These are phyloP conservation scores for Cyclotella atomus DNA, from an alignment of 108 stramenopile genomes.

Conservation along the genomic window DNA sequence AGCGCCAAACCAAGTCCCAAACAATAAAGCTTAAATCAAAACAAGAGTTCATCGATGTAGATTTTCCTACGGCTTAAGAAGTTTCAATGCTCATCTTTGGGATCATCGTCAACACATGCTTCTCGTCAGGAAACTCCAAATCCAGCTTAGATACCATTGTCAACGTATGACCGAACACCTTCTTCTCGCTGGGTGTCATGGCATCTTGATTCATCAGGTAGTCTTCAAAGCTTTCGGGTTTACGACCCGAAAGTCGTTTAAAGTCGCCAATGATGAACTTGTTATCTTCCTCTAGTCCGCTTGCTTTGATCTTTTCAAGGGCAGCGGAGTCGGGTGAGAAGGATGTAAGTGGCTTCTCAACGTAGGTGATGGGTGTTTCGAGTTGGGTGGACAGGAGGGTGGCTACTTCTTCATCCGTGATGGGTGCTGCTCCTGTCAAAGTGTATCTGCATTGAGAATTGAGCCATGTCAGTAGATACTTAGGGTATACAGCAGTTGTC, in stretches of 20 bases:
- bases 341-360: conserved; percentile 43
- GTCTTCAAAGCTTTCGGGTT: conserved; percentile 40
- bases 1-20: too few relatives aligned
- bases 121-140: not conserved
- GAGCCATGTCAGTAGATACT: not conserved
- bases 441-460: not conserved
- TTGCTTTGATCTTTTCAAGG: conserved; percentile 52
- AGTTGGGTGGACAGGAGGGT: conserved; percentile 38
- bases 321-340: conserved; percentile 27
- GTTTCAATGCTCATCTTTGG: not conserved
- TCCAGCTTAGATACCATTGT: conserved; percentile 5
- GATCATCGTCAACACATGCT: not conserved
- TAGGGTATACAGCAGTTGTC: not conserved
- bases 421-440: conserved; percentile 37
- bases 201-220: conserved; percentile 27
- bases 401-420: conserved; percentile 47
- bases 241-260: conserved; percentile 31
- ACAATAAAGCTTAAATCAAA: too few relatives aligned
- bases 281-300: conserved; percentile 43
- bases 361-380: conserved; percentile 34
- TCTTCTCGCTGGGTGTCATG: conserved; percentile 30
- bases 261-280: conserved; percentile 34
- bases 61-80: not conserved
- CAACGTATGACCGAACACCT: conserved; percentile 1
- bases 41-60: not conserved